These are phyloP conservation scores for Cercospora canescens DNA, from an alignment of 2,329 filamentous ascomycete genomes.

Conservation along the genomic window DNA sequence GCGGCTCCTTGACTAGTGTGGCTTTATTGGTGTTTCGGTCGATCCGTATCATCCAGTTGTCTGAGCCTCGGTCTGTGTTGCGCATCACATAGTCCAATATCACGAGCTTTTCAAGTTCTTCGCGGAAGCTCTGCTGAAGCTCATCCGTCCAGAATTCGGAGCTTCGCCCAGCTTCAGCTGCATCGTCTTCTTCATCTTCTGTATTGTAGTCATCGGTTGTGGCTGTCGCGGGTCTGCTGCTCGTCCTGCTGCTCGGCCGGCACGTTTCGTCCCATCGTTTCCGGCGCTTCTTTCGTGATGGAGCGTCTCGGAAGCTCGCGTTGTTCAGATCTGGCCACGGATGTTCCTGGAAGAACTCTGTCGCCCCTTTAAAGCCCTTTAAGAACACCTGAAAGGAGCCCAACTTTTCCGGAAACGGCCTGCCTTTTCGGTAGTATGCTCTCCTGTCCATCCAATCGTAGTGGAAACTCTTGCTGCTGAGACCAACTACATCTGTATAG, in stretches of 20 bases:
- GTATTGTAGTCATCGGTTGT: conserved; percentile 51
- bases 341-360: conserved; percentile 89
- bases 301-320: conserved; percentile 63
- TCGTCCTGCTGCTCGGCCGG: conserved; percentile 57
- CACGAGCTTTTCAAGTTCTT: conserved; percentile 94
- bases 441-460: conserved; percentile 97
- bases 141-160: conserved; percentile 82
- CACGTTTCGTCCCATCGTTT: conserved; percentile 78
- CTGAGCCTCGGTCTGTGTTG: conserved; percentile 92
- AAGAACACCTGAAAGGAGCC: conserved; percentile 98
- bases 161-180: conserved; percentile 33
- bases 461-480: conserved; percentile 96
- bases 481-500: conserved; percentile 90
- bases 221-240: conserved; percentile 42
- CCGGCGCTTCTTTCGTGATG: conserved; percentile 69
- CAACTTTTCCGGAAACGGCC: conserved; percentile 81
- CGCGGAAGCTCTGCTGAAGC: conserved; percentile 87
- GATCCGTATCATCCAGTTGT: conserved; percentile 99
- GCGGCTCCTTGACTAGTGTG: conserved; percentile 83
- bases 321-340: conserved; percentile 93
- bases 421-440: conserved; percentile 83
- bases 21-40: conserved; percentile 82
- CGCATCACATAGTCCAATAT: conserved; percentile 99
- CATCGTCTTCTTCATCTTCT: conserved; percentile 31
- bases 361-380: conserved; percentile 96